These are phyloP conservation scores for Alliaria petiolata DNA, from an alignment of 345 rosid genomes.

Conservation along the genomic window DNA sequence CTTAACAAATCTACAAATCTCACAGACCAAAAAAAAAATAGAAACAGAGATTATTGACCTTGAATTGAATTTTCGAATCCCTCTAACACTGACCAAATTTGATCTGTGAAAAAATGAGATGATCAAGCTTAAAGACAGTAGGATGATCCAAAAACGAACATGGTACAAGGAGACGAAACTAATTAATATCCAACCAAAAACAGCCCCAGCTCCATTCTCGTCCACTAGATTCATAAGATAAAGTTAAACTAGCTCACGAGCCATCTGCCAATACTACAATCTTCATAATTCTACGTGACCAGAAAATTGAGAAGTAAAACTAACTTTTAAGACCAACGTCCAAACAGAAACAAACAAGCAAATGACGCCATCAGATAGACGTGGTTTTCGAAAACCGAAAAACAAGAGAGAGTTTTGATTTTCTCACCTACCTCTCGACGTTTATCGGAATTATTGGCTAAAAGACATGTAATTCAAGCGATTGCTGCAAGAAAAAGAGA, in stretches of 20 bases:
- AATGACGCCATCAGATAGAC: slow-evolving; percentile 7
- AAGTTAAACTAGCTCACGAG: slow-evolving; percentile 55
- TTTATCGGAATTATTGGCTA: slow-evolving; percentile 37
- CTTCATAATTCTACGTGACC: slow-evolving; percentile 28
- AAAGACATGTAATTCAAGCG: slow-evolving; percentile 35
- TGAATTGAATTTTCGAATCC: too few species aligned
- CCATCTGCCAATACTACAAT: slow-evolving; percentile 29
- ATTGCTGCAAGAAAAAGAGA: slow-evolving; percentile 41
- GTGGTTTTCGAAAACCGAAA: slow-evolving; percentile 7
- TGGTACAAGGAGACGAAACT: slow-evolving; percentile 32
- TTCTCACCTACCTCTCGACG: slow-evolving; percentile 35
- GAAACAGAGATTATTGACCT: slow-evolving; percentile 11
- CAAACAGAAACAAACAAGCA: slow-evolving; percentile 20
- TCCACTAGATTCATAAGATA: slow-evolving; percentile 41
- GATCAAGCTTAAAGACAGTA: slow-evolving; percentile 25
- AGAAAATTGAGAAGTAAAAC: slow-evolving; percentile 18
- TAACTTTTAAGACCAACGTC: slow-evolving; percentile 2
- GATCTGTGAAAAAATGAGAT: slow-evolving; percentile 11
- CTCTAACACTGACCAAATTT: neutral
- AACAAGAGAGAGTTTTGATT: slow-evolving; percentile 16
- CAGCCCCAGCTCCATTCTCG: neutral
- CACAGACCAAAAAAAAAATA: neutral
- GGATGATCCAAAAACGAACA: slow-evolving; percentile 13
- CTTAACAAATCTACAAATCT: slow-evolving; percentile 25
- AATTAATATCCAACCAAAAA: slow-evolving; percentile 55